These are phyloP conservation scores for Endothia cerciana DNA, from an alignment of 2,329 filamentous ascomycete genomes.

Conservation along the genomic window DNA sequence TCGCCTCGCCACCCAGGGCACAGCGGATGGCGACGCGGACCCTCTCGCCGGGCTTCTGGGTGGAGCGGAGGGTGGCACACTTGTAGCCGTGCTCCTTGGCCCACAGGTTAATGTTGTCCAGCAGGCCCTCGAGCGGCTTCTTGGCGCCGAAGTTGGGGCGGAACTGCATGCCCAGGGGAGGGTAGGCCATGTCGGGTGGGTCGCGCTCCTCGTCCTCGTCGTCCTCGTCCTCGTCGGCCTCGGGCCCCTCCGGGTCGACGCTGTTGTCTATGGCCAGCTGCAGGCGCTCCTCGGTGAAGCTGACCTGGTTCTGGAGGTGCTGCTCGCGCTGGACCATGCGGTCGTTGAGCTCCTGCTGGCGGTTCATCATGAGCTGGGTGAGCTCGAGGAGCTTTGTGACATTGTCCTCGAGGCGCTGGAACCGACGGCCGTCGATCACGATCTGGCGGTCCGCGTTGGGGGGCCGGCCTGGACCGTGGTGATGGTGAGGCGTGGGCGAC, in stretches of 20 bases:
- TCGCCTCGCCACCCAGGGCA: conserved; percentile 29
- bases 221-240: conserved; percentile 25
- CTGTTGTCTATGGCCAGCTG: conserved; percentile 25
- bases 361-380: conserved; percentile 32
- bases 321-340: conserved; percentile 26
- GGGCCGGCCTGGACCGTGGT: conserved; percentile 24
- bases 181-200: conserved; percentile 30
- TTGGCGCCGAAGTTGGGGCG: conserved; percentile 30
- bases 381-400: conserved; percentile 29
- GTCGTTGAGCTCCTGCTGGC: conserved; percentile 31
- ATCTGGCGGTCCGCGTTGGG: conserved; percentile 27
- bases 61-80: conserved; percentile 29
- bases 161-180: conserved; percentile 30
- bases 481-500: conserved; percentile 10
- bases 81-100: conserved; percentile 31
- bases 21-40: conserved; percentile 29
- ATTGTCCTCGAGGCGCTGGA: conserved; percentile 29
- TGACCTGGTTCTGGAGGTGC: conserved; percentile 26
- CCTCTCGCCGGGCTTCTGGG: conserved; percentile 29
- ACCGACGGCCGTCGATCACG: conserved; percentile 27
- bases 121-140: conserved; percentile 29
- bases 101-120: conserved; percentile 31
- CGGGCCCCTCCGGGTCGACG: conserved; percentile 17
- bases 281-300: conserved; percentile 25
- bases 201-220: conserved; percentile 29